phyloP scores from a whole-genome alignment of 2,329 filamentous ascomycete species.

The Cladosporium sphaerospermum region DNA sequence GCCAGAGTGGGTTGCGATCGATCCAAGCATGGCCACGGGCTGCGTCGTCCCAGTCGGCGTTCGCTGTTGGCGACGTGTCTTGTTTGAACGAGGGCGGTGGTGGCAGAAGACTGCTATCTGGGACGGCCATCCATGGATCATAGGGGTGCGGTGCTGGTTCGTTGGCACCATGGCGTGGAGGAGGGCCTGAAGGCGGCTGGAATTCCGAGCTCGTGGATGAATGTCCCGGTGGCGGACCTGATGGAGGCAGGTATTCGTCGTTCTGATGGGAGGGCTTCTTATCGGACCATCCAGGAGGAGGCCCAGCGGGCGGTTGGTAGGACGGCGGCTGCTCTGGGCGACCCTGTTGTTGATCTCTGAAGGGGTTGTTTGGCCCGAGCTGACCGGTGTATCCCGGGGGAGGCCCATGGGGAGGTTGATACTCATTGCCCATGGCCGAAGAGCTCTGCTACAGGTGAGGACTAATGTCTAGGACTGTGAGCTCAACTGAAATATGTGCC shows the following conservation, averaged over 20 bases:
- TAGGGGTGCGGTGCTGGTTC: conserved; percentile 47
- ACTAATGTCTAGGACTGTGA: too few species aligned
- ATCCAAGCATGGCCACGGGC: conserved; percentile 64
- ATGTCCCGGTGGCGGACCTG: conserved; percentile 22
- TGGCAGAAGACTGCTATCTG: conserved; percentile 66
- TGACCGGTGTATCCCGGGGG: conserved; percentile 23
- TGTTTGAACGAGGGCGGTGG: conserved; percentile 64
- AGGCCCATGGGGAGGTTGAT: conserved; percentile 28
- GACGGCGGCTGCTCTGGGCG: conserved; percentile 14
- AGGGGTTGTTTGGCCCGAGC: conserved; percentile 14
- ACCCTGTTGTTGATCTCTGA: conserved; percentile 13
- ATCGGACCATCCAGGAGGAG: conserved; percentile 18
- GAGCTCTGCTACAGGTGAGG: too few species aligned
- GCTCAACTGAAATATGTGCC: too few species aligned
- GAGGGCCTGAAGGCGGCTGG: conserved; percentile 17
- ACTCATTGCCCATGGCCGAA: conserved; percentile 18
- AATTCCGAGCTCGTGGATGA: conserved; percentile 33
- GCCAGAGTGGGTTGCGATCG: conserved; percentile 50
- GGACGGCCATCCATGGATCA: conserved; percentile 68
- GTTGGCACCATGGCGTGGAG: conserved; percentile 13
- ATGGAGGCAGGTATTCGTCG: conserved; percentile 12
- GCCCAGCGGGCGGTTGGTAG: conserved; percentile 27
- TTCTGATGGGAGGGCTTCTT: conserved; percentile 15
- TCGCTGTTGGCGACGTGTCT: conserved; percentile 61
- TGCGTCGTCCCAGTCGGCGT: conserved; percentile 60